Conservation (phyloP, 164 flowering plant species). For the Cinnamomum micranthum region DNA sequence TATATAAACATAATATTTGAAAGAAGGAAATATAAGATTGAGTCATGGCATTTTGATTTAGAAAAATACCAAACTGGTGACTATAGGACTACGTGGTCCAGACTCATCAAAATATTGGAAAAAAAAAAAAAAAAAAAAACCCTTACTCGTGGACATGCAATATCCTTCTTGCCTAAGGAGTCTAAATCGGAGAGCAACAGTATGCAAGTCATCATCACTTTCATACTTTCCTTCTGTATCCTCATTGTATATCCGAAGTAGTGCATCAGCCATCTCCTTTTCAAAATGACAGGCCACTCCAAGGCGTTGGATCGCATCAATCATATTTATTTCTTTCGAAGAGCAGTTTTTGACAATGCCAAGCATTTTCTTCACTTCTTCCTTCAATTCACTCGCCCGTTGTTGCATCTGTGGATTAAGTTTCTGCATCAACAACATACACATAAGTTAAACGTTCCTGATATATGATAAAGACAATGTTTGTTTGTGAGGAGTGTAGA, state of each 20-base stretch:
- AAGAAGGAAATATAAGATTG: no score
- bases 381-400: no score
- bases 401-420: no score
- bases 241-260: conserved; percentile 1
- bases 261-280: conserved; percentile 21
- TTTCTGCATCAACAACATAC: no score
- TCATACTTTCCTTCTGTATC: background rate
- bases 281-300: conserved; percentile 29
- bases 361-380: background rate
- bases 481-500: no score
- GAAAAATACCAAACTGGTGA: no score
- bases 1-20: no score
- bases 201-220: conserved; percentile 2
- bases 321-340: conserved; percentile 1
- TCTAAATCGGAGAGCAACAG: conserved; percentile 24
- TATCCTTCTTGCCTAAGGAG: conserved; percentile 17
- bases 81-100: background rate
- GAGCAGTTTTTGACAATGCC: background rate
- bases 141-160: conserved; percentile 8
- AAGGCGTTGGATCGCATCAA: conserved; percentile 29
- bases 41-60: no score
- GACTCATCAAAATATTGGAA: background rate
- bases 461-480: no score
- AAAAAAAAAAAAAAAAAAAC: background rate
- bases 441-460: no score